A percentile compares a stretch with the other conserved stretches of the same genome.
Conservation (phyloP, 1,284 basidiomycete genomes). For the Fistulina hepatica region DNA sequence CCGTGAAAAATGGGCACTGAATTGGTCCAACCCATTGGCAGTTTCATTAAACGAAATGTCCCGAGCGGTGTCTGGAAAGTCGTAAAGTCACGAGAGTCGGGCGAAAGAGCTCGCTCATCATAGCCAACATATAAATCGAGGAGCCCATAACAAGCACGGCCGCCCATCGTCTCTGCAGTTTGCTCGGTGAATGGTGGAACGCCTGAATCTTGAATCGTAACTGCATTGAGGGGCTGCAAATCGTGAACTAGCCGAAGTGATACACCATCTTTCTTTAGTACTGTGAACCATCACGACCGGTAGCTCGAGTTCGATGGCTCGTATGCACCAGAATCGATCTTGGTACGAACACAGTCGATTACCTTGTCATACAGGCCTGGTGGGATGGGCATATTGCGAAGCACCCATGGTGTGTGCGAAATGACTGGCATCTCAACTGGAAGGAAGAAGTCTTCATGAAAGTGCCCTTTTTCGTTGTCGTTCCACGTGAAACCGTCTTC, state of each 20-base stretch:
- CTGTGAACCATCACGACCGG: conserved; percentile 21
- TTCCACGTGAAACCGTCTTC: conserved; percentile 21
- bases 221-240: conserved; percentile 23
- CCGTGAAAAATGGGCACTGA: conserved; percentile 22
- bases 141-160: background rate
- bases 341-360: conserved; percentile 21
- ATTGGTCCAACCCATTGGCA: conserved; percentile 25
- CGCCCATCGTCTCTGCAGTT: background rate
- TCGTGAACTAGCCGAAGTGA: conserved; percentile 22
- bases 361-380: conserved; percentile 22
- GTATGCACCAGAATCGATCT: conserved; percentile 23
- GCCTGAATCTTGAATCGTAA: conserved; percentile 22
- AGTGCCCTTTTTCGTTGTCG: conserved; percentile 11
- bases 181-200: background rate
- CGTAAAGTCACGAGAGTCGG: conserved; percentile 14
- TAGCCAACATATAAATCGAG: background rate
- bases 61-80: conserved; percentile 19
- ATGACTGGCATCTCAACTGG: conserved; percentile 13
- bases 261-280: conserved; percentile 22
- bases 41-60: background rate
- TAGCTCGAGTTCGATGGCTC: conserved; percentile 24
- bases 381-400: conserved; percentile 20
- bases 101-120: background rate
- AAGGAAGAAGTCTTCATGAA: conserved; percentile 13
- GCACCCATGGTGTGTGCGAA: conserved; percentile 22